A percentile compares a stretch with the other conserved stretches of the same genome.
Evolutionary conservation across 2,329 filamentous ascomycete genomes (phyloP).

Genomic region (Corynespora cassiicola): DNA sequence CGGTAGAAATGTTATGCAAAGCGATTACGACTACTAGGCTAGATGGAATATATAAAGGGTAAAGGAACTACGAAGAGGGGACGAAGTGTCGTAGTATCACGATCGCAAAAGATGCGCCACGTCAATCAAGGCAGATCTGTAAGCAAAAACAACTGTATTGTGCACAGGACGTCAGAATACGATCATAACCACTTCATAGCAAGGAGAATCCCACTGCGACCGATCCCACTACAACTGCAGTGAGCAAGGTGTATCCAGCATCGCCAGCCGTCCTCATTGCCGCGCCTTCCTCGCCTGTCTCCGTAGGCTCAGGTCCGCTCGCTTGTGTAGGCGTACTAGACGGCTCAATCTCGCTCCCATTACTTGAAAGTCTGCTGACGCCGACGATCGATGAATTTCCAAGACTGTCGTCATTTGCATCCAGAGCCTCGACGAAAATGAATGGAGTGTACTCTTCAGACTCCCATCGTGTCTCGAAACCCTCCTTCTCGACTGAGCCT

Average conservation of each 20-base stretch:
- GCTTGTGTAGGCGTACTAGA: background rate
- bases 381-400: conserved; percentile 2
- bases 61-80: too few relatives aligned
- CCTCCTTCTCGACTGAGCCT: conserved; percentile 46
- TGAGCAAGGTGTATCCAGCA: background rate
- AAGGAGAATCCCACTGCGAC: background rate
- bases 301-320: background rate
- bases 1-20: too few relatives aligned
- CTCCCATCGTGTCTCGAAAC: conserved; percentile 51
- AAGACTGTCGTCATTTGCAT: conserved; percentile 5
- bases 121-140: too few relatives aligned
- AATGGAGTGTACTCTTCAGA: conserved; percentile 10
- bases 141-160: too few relatives aligned
- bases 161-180: too few relatives aligned
- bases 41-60: too few relatives aligned
- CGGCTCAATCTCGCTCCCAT: background rate
- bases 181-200: background rate
- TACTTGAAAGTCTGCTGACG: background rate
- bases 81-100: too few relatives aligned
- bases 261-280: background rate
- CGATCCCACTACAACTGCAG: background rate
- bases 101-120: too few relatives aligned
- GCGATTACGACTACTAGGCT: too few relatives aligned
- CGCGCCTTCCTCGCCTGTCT: background rate
- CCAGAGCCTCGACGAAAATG: conserved; percentile 16